Evolutionary conservation across 2,329 filamentous ascomycete species (phyloP).

Genomic region (Boeremia lycopersici): DNA sequence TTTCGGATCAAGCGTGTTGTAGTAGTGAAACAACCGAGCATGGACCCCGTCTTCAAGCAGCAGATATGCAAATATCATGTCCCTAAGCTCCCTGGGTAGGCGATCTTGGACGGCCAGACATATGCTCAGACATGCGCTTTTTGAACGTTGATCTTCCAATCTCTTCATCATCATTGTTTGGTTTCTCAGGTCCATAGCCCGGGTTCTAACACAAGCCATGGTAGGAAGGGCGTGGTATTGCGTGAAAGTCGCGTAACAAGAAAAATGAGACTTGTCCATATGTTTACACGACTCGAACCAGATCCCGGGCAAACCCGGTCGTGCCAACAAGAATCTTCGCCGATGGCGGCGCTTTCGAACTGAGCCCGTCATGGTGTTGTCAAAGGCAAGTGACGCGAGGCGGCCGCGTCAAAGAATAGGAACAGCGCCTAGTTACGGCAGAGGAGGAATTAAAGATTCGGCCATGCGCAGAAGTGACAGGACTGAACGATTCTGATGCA

Average conservation of each 20-base stretch:
- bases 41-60: slow-evolving; percentile 13
- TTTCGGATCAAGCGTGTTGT: slow-evolving; percentile 13
- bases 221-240: background rate
- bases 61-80: slow-evolving; percentile 16
- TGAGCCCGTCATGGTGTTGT: slow-evolving; percentile 12
- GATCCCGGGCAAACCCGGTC: slow-evolving; percentile 6
- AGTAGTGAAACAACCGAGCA: slow-evolving; percentile 12
- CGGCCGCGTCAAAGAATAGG: slow-evolving; percentile 4
- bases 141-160: slow-evolving; percentile 1
- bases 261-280: background rate
- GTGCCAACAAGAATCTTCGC: slow-evolving; percentile 10
- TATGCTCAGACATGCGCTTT: slow-evolving; percentile 2
- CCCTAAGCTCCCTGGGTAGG: slow-evolving; percentile 19
- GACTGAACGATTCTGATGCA: background rate
- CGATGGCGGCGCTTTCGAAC: slow-evolving; percentile 7
- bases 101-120: slow-evolving; percentile 5
- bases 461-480: background rate
- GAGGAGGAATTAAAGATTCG: background rate
- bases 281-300: background rate
- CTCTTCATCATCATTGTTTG: background rate
- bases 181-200: background rate
- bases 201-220: background rate
- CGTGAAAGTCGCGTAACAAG: slow-evolving; percentile 1
- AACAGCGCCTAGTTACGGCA: background rate
- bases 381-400: slow-evolving; percentile 16